A percentile compares a stretch with the other conserved stretches of the same genome.
Evolutionary conservation across 2,329 filamentous ascomycete species (phyloP).

Genomic region (Penicillium sp.): DNA sequence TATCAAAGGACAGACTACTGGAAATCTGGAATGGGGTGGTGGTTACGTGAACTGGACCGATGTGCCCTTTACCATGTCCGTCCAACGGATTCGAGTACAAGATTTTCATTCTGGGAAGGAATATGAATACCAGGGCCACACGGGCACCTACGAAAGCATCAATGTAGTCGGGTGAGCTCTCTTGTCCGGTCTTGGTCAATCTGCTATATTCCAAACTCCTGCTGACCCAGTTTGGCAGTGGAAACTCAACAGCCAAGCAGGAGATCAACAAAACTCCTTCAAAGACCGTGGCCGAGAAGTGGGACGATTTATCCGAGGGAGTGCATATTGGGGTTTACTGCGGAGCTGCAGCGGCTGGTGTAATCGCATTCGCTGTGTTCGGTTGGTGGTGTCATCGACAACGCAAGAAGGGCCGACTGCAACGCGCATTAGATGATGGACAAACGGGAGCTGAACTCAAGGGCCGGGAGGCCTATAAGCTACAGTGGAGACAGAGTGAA

Average conservation of each 20-base stretch:
- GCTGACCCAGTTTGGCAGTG: neutral
- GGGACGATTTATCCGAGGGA: conserved; percentile 12
- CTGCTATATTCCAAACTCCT: too few relatives aligned
- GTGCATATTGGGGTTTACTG: conserved; percentile 19
- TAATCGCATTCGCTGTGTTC: neutral
- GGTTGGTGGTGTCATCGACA: conserved; percentile 15
- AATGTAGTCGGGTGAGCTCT: conserved; percentile 50
- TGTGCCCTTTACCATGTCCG: conserved; percentile 72
- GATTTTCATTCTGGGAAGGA: conserved; percentile 64
- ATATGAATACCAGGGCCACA: conserved; percentile 65
- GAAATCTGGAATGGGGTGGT: conserved; percentile 68
- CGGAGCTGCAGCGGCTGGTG: conserved; percentile 7
- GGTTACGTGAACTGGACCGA: conserved; percentile 65
- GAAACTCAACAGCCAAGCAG: conserved; percentile 17
- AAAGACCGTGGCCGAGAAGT: conserved; percentile 15
- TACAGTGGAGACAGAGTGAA: conserved; percentile 18
- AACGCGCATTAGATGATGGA: conserved; percentile 14
- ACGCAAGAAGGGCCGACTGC: conserved; percentile 15
- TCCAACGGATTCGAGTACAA: conserved; percentile 60
- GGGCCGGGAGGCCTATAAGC: conserved; percentile 7
- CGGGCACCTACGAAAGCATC: conserved; percentile 67
- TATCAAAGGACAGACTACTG: conserved; percentile 36
- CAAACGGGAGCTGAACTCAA: conserved; percentile 11
- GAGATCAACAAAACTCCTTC: conserved; percentile 13
- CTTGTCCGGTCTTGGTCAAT: too few relatives aligned